Evolutionary conservation across 371 early-diverging fungal genomes (phyloP), one percentile per base, ranked within the genome.

Genomic region (Mucor circinelloides): DNA sequence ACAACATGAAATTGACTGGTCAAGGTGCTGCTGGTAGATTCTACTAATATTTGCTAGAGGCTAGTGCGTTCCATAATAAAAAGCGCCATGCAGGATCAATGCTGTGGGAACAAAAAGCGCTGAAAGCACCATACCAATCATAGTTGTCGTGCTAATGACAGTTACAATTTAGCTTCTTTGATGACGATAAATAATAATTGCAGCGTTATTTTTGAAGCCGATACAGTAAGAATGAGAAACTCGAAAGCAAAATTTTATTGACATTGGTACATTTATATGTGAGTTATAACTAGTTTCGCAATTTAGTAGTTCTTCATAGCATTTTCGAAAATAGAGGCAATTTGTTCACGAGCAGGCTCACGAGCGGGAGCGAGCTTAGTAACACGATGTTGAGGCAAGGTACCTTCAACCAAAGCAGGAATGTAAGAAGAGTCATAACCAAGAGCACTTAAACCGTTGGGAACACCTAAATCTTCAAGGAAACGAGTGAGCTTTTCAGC

Each of bases 361-460:
- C 85, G 81, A n/a, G 87, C 64, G 17, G 96, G 96, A 8, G 96
- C 90, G 63, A 96, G 83, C 77, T 94, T 94, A 56, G 93, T 93
- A n/a, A 96, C 95, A 58, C 96, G 91, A 73, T 95, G 94, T 80
- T 95, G 96, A 9, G 96, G 96, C 70, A 96, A 72, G 25, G 94
- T 94, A 52, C 95, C 94, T 70, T 91, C 87, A 36, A 96, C 94
- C 70, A 96, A 73, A 2, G 80, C 85, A 30, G 85, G 85, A 38
- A 95, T 90, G 67, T 93, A 87, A 7, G 86, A 81, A 46, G 83
- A 78, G 34, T 87, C 79, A 71, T 89, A 94, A 0, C 96, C 96
- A 66, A 96, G 75, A 7, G 91, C 94, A n/a, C 77, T 69, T 55
- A 95, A 80, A 60, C 96, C 96, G 66, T 93, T 85, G 19, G 96